Conservation (phyloP, 768 basidiomycete genomes). For the Leccinum subtestaceum region DNA sequence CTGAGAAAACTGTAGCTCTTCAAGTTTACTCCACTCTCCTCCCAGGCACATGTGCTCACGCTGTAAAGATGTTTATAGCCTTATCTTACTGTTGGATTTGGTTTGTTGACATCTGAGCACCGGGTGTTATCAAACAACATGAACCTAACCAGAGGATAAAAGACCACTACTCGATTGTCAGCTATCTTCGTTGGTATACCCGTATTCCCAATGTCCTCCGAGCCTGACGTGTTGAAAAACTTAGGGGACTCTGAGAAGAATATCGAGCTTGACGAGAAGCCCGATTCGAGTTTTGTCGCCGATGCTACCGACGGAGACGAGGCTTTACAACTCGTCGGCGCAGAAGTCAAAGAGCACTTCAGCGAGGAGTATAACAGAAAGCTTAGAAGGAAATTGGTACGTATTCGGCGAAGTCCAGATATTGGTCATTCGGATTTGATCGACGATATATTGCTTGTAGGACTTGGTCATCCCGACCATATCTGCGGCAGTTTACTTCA, state of each 20-base stretch:
- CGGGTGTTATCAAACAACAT: conserved; percentile 6
- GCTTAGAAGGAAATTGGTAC: conserved; percentile 57
- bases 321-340: conserved; percentile 58
- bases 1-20: conserved; percentile 7
- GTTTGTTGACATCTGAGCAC: background rate
- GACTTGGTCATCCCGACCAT: conserved; percentile 53
- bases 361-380: conserved; percentile 59
- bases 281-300: conserved; percentile 25
- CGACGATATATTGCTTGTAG: conserved; percentile 23
- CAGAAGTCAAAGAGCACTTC: conserved; percentile 48
- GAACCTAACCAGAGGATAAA: conserved; percentile 11
- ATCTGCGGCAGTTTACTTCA: conserved; percentile 66
- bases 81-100: conserved; percentile 16
- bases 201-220: conserved; percentile 18
- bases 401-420: conserved; percentile 8
- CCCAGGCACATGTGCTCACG: conserved; percentile 3
- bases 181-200: background rate
- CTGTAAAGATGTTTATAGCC: conserved; percentile 9
- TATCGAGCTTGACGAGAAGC: conserved; percentile 34
- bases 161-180: background rate
- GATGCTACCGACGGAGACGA: conserved; percentile 52
- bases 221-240: conserved; percentile 8
- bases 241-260: conserved; percentile 16
- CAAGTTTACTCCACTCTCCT: background rate
- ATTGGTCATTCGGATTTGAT: background rate